Evolutionary conservation across 106 monocot species (phyloP).

Genomic region (Platanthera guangdongensis): DNA sequence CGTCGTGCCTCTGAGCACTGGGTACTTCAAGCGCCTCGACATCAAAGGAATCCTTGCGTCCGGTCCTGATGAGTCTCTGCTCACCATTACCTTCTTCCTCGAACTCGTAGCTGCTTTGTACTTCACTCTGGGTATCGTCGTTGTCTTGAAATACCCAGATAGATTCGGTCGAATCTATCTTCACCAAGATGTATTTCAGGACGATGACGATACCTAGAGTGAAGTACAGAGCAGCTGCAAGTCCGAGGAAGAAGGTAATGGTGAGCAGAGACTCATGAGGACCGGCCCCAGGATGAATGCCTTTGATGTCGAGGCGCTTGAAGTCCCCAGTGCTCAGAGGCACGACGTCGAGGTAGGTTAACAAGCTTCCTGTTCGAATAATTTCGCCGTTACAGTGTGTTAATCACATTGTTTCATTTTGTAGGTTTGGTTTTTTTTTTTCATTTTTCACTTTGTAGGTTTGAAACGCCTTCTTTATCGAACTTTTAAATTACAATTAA

Average conservation of each 20-base stretch:
- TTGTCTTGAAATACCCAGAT: too few relatives aligned
- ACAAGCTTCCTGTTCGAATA: neutral
- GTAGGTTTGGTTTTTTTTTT: neutral
- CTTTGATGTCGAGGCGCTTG: slow-evolving; percentile 93
- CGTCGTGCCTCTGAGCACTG: slow-evolving; percentile 48
- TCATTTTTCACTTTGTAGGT: neutral
- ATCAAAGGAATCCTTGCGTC: slow-evolving; percentile 87
- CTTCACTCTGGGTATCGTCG: slow-evolving; percentile 27
- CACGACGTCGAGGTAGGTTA: slow-evolving; percentile 43
- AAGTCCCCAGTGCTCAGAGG: slow-evolving; percentile 59
- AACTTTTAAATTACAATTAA: slow-evolving; percentile 12
- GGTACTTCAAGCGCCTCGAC: slow-evolving; percentile 92
- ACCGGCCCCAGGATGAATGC: slow-evolving; percentile 88
- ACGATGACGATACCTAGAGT: slow-evolving; percentile 30
- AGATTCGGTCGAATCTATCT: slow-evolving; percentile 77
- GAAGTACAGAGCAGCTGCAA: slow-evolving; percentile 17
- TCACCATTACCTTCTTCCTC: slow-evolving; percentile 33
- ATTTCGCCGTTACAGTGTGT: neutral
- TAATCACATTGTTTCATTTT: too few relatives aligned
- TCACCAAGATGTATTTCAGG: slow-evolving; percentile 59
- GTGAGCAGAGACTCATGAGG: slow-evolving; percentile 54
- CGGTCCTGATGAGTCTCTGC: slow-evolving; percentile 73
- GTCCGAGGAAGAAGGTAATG: slow-evolving; percentile 33
- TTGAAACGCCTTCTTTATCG: neutral
- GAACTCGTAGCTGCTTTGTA: slow-evolving; percentile 18